Evolutionary conservation across 768 basidiomycete genomes (phyloP).

Genomic region (Collybia sordida): DNA sequence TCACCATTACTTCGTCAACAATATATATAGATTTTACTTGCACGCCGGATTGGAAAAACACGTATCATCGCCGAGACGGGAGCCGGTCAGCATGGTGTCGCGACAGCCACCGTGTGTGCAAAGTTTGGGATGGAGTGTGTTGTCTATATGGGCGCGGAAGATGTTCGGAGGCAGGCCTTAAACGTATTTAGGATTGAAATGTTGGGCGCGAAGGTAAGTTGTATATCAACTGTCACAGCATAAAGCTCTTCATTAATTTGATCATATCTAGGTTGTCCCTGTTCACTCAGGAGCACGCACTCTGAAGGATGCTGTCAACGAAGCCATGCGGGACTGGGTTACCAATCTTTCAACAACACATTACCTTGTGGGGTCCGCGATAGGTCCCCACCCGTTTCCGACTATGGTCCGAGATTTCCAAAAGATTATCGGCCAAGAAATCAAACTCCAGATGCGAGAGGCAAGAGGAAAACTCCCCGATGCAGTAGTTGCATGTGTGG

Average conservation of each 20-base stretch:
- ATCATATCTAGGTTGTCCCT: constrained; percentile 70
- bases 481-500: constrained; percentile 94
- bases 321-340: constrained; percentile 98
- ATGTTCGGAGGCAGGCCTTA: constrained; percentile 91
- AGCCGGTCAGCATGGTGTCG: constrained; percentile 98
- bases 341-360: constrained; percentile 92
- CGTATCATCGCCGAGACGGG: constrained; percentile 99
- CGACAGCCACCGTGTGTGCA: constrained; percentile 97
- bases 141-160: constrained; percentile 98
- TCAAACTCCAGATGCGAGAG: constrained; percentile 81
- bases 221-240: not conserved
- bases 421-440: constrained; percentile 86
- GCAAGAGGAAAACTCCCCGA: constrained; percentile 86
- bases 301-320: constrained; percentile 97
- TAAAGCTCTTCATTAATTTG: not conserved
- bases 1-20: not conserved
- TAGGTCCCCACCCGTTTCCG: constrained; percentile 98
- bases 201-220: constrained; percentile 83
- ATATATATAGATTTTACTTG: constrained; percentile 77
- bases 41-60: constrained; percentile 91
- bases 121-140: constrained; percentile 94
- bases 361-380: constrained; percentile 95
- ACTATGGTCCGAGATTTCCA: constrained; percentile 99
- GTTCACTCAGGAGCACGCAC: constrained; percentile 93
- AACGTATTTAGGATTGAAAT: constrained; percentile 99